Conservation (phyloP, 2,329 filamentous ascomycete species). For the Hypoxylon sp. region DNA sequence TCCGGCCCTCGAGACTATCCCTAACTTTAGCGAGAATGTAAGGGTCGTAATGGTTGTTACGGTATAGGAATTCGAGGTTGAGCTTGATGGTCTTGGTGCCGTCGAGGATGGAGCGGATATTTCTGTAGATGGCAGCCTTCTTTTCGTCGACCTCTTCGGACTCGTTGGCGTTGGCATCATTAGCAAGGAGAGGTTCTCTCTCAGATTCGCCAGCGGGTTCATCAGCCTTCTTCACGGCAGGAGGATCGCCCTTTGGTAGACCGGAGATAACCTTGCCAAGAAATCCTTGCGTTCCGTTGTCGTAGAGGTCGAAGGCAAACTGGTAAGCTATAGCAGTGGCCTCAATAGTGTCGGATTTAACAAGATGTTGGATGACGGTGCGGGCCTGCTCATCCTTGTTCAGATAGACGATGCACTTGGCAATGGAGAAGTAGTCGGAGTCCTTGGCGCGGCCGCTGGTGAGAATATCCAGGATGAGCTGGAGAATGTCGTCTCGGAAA, state of each 20-base stretch:
- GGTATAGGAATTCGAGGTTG: constrained; percentile 95
- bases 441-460: constrained; percentile 82
- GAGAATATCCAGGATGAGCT: constrained; percentile 92
- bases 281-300: constrained; percentile 98
- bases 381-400: constrained; percentile 93
- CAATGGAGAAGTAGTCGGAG: constrained; percentile 97
- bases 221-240: constrained; percentile 59
- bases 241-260: constrained; percentile 70
- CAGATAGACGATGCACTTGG: constrained; percentile 96
- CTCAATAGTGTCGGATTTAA: constrained; percentile 81
- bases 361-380: constrained; percentile 83
- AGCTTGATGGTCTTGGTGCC: constrained; percentile 94
- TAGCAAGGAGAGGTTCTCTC: constrained; percentile 60
- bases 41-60: constrained; percentile 93
- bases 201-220: constrained; percentile 63
- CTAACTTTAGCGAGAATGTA: constrained; percentile 95
- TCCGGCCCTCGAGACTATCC: constrained; percentile 93
- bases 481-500: constrained; percentile 85
- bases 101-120: constrained; percentile 78
- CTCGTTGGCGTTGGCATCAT: constrained; percentile 63
- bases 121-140: constrained; percentile 68
- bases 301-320: constrained; percentile 97
- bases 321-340: constrained; percentile 93
- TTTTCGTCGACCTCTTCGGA: constrained; percentile 68
- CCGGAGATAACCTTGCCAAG: constrained; percentile 88